These are phyloP conservation scores for Schizophyllum amplum DNA, from an alignment of 1,284 basidiomycete genomes.

Conservation along the genomic window DNA sequence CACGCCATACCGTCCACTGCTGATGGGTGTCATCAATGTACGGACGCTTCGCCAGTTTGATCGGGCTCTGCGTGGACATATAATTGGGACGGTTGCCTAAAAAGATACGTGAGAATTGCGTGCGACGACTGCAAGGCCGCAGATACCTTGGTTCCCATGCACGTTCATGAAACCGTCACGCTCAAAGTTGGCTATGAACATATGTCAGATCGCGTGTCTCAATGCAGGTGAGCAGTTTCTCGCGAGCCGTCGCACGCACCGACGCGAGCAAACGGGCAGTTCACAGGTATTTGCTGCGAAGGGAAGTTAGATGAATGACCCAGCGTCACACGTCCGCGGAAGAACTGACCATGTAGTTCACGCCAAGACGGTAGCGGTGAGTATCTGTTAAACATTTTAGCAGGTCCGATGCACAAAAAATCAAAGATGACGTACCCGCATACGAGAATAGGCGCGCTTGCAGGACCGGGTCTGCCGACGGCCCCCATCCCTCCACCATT, in stretches of 20 bases:
- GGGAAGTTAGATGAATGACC: not conserved
- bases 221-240: not conserved
- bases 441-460: slow-evolving; percentile 78
- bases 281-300: slow-evolving; percentile 59
- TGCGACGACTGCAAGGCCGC: not conserved
- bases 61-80: slow-evolving; percentile 46
- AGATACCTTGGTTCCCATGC: slow-evolving; percentile 52
- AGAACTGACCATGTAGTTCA: slow-evolving; percentile 42
- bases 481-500: slow-evolving; percentile 77
- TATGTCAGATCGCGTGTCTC: not conserved
- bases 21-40: slow-evolving; percentile 27
- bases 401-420: slow-evolving; percentile 18
- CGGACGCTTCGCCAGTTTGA: slow-evolving; percentile 30
- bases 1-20: slow-evolving; percentile 22
- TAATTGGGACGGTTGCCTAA: slow-evolving; percentile 52
- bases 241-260: not conserved
- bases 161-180: slow-evolving; percentile 43
- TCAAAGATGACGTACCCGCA: slow-evolving; percentile 37
- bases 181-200: slow-evolving; percentile 55
- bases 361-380: slow-evolving; percentile 63
- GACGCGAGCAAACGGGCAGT: slow-evolving; percentile 45
- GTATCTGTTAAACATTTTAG: slow-evolving; percentile 26
- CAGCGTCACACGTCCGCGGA: not conserved
- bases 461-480: slow-evolving; percentile 72
- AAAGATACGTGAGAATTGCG: not conserved